Evolutionary conservation across 257 asterid species (phyloP), one percentile per base, ranked within the genome.

Genomic region (Solanum arcanum): DNA sequence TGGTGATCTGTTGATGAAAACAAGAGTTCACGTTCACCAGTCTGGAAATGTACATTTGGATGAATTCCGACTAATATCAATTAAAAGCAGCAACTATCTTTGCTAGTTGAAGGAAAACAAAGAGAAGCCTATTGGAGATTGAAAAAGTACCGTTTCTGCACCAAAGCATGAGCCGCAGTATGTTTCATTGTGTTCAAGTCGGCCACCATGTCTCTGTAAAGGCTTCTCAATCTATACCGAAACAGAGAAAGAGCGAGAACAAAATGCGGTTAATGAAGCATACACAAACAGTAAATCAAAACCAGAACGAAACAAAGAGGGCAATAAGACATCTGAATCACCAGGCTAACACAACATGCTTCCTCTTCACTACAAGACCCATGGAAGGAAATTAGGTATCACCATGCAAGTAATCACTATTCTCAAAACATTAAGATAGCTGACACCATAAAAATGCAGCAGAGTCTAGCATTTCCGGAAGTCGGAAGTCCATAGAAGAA

Each of bases 121-220:
- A 52, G 62, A 52, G 23, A 52, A 52, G 62, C 0, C 10, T 52
- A 52, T 16, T 18, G 23, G 23, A 52, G n/a, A 2, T 52, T 52
- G 9, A 52, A 91, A 78, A 15, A 83, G 84, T 94, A 96, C 99
- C 97, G 85, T 85, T 93, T 97, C 99, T 89, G 99, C 98, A 78
- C 99, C 99, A 90, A 82, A 97, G 92, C 99, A 97, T 84, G 99
- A 95, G 49, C 99, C 99, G 39, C 99, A 97, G 86, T 97, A 97
- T 75, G 93, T 94, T 94, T 97, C 99, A 86, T 96, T 94, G 91
- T 93, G 95, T 88, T 94, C 98, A 88, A 97, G 98, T 92, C 99
- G 92, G 87, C 99, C 99, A 33, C 99, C 99, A 87, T 97, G 98
- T 91, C 91, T 96, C 91, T 97, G 99, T 89, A 97, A 88, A 89